Evolutionary conservation across 139 green algal genomes (phyloP).

Genomic region (Chlorella sp.): DNA sequence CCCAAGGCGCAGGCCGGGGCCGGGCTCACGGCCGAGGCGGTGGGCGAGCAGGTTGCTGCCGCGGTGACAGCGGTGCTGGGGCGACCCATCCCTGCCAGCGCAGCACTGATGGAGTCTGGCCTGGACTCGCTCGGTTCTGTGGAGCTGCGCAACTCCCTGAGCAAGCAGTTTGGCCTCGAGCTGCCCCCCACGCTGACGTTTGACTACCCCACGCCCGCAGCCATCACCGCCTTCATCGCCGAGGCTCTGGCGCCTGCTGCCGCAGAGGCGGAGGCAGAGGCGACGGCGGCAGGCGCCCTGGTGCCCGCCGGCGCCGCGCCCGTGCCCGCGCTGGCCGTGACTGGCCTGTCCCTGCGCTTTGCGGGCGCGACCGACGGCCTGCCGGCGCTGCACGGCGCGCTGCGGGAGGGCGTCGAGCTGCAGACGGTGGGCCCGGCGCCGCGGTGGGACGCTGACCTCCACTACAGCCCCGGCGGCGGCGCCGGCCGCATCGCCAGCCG

Average conservation of each 20-base stretch:
- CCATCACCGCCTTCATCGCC: constrained; percentile 50
- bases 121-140: constrained; percentile 79
- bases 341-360: constrained; percentile 37
- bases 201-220: constrained; percentile 65
- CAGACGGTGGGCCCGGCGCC: constrained; percentile 54
- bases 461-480: constrained; percentile 46
- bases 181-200: constrained; percentile 70
- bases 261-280: background rate
- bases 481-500: constrained; percentile 32
- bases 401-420: constrained; percentile 51
- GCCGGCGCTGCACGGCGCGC: constrained; percentile 36
- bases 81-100: constrained; percentile 16
- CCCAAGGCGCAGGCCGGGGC: background rate
- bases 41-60: constrained; percentile 34
- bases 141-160: constrained; percentile 82
- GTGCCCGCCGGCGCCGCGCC: background rate
- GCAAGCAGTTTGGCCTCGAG: constrained; percentile 54
- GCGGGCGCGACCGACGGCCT: constrained; percentile 42
- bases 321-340: constrained; percentile 28
- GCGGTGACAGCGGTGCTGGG: constrained; percentile 27
- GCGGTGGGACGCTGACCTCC: constrained; percentile 67
- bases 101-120: constrained; percentile 55
- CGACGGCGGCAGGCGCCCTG: too few species aligned
- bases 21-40: constrained; percentile 10
- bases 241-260: constrained; percentile 14